Base-by-base conservation (phyloP, 306 rosid genomes). In the Fragaria iinumae region DNA sequence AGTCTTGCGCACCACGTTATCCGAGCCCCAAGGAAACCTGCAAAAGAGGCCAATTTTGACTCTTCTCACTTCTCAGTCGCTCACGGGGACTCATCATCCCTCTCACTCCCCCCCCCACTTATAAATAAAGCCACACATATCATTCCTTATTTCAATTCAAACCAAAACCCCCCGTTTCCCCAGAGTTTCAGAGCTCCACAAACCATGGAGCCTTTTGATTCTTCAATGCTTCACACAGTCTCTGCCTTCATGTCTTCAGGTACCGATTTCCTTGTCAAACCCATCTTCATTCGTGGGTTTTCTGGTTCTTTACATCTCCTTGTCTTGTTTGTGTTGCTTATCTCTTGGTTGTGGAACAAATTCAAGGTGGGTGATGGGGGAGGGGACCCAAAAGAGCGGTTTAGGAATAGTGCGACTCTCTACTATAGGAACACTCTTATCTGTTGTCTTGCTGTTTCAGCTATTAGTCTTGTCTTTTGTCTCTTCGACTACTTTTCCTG, bases 271-370 rank as follows among this genome's bases (percentile, higher is more conserved):
- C 78, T 86, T 48, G 69, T 86, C 21, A 57, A 79, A 74, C 88
- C 88, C 27, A 23, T 84, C 66, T 86, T 86, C 82, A 67, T 82
- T 23, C 87, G 79, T 20, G 81, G 86, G 63, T 36, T 86, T 27
- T 91, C 93, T 74, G 86, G 83, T 55, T 85, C 84, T 3, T 48
- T 85, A 16, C 91, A 90, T 82, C 44, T 87, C 25, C 67, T 76
- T 9, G 70, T 87, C 80, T 82, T 84, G 6, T 56, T 84, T 50
- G 79, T 64, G 74, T 62, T 88, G 70, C 21, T 81, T 44, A 4
- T 86, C 64, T 80, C 83, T 20, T 84, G 90, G 92, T 32, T 73
- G 75, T 80, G 85, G 75, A 80, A 71, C 43, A 87, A 80, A 80
- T 63, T 73, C 57, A 80, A 72, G 41, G 76, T 21, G 63, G 70